Evolutionary conservation across 108 stramenopile genomes (phyloP), one percentile per base, ranked within the genome.

Genomic region (Pseudonitzschia delicatissima): DNA sequence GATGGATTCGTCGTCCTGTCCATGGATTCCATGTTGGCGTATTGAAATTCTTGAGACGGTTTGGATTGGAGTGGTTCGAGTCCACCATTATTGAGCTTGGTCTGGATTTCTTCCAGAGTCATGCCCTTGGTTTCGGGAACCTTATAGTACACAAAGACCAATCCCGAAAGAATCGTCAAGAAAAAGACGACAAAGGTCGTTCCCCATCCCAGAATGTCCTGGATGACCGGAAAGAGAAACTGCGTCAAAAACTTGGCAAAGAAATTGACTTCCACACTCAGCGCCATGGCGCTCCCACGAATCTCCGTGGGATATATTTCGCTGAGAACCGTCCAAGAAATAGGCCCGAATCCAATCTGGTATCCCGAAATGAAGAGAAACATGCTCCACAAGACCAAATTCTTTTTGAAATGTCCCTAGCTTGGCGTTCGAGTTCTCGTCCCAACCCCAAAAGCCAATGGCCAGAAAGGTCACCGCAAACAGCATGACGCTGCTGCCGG

Each of bases 121-220:
- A 78, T 67, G 0, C 87, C 87, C 39, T 83, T 89, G 15, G 91
- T 92, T 78, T 92, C 91, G 2, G 91, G 91, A 9, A 92, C 68
- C 36, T 80, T 85, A 27, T 73, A 18, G 42, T n/a, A 74, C 33
- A 92, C 61, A 64, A 85, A 89, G 31, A 73, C 45, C 12, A 75
- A 66, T 17, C 74, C 64, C 12, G 72, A 37, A 0, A 77, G 15
- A 57, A 71, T 80, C 17, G 83, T 61, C 7, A 60, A 42, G 9
- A 70, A 72, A 55, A 85, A 70, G 35, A 84, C 40, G 44, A 82
- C 26, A 64, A 89, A 92, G 45, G 82, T 86, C 8, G 76, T 82
- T 32, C 80, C 55, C 80, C 78, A 92, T 39, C 75, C 68, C 71
- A 88, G 72, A 28, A 69, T 59, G 32, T 76, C 67, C 48, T 78